phyloP scores from a whole-genome alignment of 768 basidiomycete species.

The Suillus fuscotomentosus region DNA sequence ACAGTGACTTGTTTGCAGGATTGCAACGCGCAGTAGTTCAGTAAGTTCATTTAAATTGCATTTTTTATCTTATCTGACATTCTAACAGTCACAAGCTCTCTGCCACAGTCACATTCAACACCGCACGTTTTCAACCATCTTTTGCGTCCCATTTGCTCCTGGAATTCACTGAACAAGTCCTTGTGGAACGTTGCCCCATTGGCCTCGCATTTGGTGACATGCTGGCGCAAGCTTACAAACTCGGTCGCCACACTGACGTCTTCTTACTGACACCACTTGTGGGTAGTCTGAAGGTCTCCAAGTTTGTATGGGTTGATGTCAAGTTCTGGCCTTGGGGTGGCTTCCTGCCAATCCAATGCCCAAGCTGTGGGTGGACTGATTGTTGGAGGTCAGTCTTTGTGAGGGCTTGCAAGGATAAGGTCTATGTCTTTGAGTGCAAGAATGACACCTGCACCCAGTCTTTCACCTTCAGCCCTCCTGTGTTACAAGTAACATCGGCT shows the following conservation, averaged over 20 bases:
- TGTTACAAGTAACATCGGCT: too few relatives aligned
- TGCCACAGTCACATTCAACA: background rate
- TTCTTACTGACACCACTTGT: background rate
- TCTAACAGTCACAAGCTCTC: background rate
- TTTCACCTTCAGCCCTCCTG: background rate
- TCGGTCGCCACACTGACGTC: background rate
- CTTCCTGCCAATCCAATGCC: constrained; percentile 4
- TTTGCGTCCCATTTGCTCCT: background rate
- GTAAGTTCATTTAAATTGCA: background rate
- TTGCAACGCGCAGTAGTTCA: background rate
- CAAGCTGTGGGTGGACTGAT: background rate
- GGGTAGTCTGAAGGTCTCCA: background rate
- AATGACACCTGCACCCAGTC: background rate
- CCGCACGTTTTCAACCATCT: background rate
- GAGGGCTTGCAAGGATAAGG: background rate
- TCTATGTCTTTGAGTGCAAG: background rate
- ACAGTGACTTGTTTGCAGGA: background rate
- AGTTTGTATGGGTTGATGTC: background rate
- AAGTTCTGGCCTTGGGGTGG: background rate
- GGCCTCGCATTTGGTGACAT: background rate
- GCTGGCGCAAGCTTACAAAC: background rate
- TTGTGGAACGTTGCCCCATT: background rate
- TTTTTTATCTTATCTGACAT: background rate
- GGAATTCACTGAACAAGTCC: background rate
- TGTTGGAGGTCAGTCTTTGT: background rate